Evolutionary conservation across 139 green algal species (phyloP), one percentile per base, ranked within the genome.

Genomic region (Chlamydomonas asymmetrica): DNA sequence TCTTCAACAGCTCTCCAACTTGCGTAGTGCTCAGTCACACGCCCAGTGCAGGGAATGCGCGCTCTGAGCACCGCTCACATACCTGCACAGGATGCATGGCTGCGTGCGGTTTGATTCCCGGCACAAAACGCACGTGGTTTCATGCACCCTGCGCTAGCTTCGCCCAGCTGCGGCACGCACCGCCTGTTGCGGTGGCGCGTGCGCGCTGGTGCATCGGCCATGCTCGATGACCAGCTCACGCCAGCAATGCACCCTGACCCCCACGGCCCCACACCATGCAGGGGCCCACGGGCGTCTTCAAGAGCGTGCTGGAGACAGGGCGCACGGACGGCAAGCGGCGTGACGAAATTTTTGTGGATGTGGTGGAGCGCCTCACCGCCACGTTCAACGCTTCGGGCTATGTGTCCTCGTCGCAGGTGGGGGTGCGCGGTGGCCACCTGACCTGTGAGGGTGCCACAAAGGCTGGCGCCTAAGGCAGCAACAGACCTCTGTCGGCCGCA

Each of bases 341-440:
- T 0, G 92, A 98, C 52, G 96, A 99, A 86, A 98, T 99, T 50
- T 99, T 98, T 81, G 94, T 99, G 38, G 96, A 99, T 76, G 90
- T 99, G 40, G 93, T 99, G 37, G 96, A 99, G 88, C 93, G 93
- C 25, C 74, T 99, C 49, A 93, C 81, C 8, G 91, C 91, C 70
- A 97, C 92, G 40, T 98, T 99, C 84, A 96, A 93, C 54, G 78
- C 92, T 25, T 80, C 59, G 22, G 96, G 96, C 27, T 90, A 93
- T 74, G 76, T 96, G 39, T 84, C 93, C 57, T 86, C 83, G 10
- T 91, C 86, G 10, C 94, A 97, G 72, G 93, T 99, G 25, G 87
- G 96, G 93, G 94, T 9, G 81, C 87, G 20, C 48, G 20, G n/a
- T n/a, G n/a, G n/a, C n/a, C n/a, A n/a, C n/a, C n/a, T n/a, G n/a